phyloP scores from a whole-genome alignment of 495 filamentous ascomycete species.

The Podospora fimiseda region DNA sequence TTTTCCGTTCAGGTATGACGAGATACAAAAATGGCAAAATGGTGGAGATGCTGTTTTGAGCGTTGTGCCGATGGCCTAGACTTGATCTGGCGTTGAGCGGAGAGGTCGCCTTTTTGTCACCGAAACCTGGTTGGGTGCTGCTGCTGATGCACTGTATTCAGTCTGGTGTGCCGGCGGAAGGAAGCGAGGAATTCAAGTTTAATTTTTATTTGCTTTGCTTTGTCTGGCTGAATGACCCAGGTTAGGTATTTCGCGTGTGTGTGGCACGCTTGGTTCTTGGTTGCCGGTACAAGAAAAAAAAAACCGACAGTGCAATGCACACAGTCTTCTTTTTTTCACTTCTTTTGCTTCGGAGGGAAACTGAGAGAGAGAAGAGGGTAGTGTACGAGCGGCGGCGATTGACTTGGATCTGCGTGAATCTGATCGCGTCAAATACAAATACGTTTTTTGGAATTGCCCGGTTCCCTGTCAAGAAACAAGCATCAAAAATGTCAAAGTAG shows the following conservation, averaged over 20 bases:
- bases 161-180: conserved; percentile 45
- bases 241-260: conserved; percentile 22
- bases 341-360: neutral
- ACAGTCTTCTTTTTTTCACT: neutral
- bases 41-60: conserved; percentile 53
- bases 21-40: conserved; percentile 40
- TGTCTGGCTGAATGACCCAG: conserved; percentile 25
- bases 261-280: conserved; percentile 23
- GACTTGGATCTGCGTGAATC: too few relatives aligned
- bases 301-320: conserved; percentile 18
- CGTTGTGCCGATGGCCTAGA: conserved; percentile 54
- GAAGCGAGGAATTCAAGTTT: conserved; percentile 39
- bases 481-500: conserved; percentile 29
- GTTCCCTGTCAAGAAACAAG: conserved; percentile 42
- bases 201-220: conserved; percentile 37
- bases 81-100: conserved; percentile 51
- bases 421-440: conserved; percentile 29
- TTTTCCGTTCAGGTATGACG: conserved; percentile 43
- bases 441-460: conserved; percentile 32
- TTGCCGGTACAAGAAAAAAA: conserved; percentile 9
- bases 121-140: conserved; percentile 45
- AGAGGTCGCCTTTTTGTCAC: conserved; percentile 45
- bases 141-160: conserved; percentile 42
- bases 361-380: conserved; percentile 12
- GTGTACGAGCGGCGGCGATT: conserved; percentile 13